Base-by-base conservation (phyloP, 371 early-diverging fungal genomes). In the Parasitella parasitica region DNA sequence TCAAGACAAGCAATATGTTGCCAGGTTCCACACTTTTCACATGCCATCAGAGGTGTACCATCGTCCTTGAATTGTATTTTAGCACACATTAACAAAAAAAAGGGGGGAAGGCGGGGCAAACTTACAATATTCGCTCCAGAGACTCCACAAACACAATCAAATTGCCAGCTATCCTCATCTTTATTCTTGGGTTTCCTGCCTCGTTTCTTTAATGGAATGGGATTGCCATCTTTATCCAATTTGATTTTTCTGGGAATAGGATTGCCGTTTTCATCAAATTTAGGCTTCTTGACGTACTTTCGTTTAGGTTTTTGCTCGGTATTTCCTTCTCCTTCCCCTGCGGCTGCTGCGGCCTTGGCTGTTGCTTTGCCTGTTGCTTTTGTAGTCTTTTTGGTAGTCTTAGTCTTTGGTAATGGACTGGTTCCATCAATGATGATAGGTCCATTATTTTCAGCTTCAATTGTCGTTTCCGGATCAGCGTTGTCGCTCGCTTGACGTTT, bases 41-140 rank as follows among this genome's bases (percentile, higher is more conserved):
- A 91, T 1, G 88, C 88, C 59, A 89, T 85, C 87, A 91, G 86
- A 0, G 89, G 85, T 27, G 74, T 77, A n/a, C 90, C 91, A 75
- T 91, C 90, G 64, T 86, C 86, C 86, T 86, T 71, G 4, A 27
- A 48, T 13, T 15, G 18, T 15, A 13, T 22, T 20, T 32, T 28
- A 15, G 12, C 22, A 22, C 24, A n/a, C 15, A 0, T 37, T 16
- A 16, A 54, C n/a, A 36, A 13, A n/a, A 0, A 12, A 22, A 49
- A 5, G 15, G 13, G 28, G n/a, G n/a, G n/a, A n/a, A n/a, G n/a
- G n/a, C n/a, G n/a, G n/a, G n/a, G n/a, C n/a, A n/a, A n/a, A n/a
- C 55, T 59, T 80, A 83, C 86, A 70, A 86, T 57, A 53, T 86
- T 83, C 9, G 70, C 67, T 30, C 86, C 86, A 49, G 72, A 71